Base-by-base conservation (phyloP, 2,329 filamentous ascomycete species). In the Trichophyton verrucosum region DNA sequence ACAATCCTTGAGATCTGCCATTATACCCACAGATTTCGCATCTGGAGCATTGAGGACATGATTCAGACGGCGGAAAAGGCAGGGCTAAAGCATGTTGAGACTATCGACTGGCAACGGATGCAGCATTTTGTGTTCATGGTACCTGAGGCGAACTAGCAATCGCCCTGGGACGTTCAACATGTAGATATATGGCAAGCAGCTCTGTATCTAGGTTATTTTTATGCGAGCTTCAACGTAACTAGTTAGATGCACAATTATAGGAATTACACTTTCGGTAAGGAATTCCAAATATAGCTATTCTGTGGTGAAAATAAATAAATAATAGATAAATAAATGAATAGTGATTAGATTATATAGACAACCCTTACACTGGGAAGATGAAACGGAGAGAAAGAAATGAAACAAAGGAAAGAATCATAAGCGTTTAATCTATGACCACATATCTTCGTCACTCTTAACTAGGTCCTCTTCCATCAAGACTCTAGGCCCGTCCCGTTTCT, bases 401-500 rank as follows among this genome's bases (percentile, higher is more conserved):
- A 30, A 30, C 27, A 20, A 55, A 55, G 27, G 33, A 55, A 15
- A 36, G 15, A 20, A 27, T 20, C 8, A 49, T 27, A 49, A 30
- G 15, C 3, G 33, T 38, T 33, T 38, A 38, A 55, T 22, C 49
- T 55, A 55, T 55, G 49, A 55, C 77, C 77, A 79, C 65, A 79
- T 72, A 59, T 79, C 77, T 44, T 71, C 66, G 56, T 78, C 75
- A 61, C 70, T 73, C 66, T 73, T 71, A 1, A 80, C 77, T 56
- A 76, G 62, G 65, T 79, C 77, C 61, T 78, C 76, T 61, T 78
- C 75, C 22, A 73, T 73, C 55, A 78, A 65, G 5, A 77, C 77
- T 38, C 73, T 72, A 30, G 77, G 66, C 5, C 76, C 75, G 61
- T 75, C 75, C 61, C 74, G 71, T 65, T 72, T 75, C 55, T 72